Percentiles rank a stretch among this genome's conserved stretches.
These are phyloP conservation scores for Chrysanthemum lavandulifolium DNA, from an alignment of 129 eudicot genomes.

Conservation along the genomic window DNA sequence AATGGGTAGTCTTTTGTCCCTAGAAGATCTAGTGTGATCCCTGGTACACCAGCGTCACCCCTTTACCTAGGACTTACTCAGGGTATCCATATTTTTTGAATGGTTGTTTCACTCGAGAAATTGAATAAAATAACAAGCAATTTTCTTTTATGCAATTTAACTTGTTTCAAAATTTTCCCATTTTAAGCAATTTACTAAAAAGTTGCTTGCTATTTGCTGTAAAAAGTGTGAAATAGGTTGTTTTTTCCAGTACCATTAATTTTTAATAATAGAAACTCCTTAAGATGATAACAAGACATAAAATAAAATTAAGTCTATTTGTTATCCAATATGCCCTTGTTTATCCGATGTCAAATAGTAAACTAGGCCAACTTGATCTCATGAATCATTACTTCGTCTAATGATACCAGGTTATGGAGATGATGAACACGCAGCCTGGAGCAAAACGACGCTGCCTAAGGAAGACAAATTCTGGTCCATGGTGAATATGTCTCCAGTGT, in stretches of 20 bases:
- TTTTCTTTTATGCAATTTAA: neutral
- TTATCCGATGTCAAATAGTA: neutral
- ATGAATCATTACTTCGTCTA: conserved; percentile 2
- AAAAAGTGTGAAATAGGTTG: no score
- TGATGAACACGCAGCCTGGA: conserved; percentile 55
- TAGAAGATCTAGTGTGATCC: neutral
- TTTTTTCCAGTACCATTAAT: no score
- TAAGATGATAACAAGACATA: no score
- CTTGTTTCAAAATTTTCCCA: neutral
- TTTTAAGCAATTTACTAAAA: no score
- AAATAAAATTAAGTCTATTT: no score
- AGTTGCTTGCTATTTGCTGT: no score
- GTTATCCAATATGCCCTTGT: neutral
- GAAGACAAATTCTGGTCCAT: conserved; percentile 81
- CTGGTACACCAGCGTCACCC: neutral
- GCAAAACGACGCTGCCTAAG: conserved; percentile 55
- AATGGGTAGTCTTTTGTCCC: no score
- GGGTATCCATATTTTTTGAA: no score
- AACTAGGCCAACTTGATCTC: neutral
- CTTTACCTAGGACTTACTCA: neutral
- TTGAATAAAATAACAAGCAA: neutral
- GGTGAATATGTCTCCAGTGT: conserved; percentile 40
- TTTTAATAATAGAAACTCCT: no score
- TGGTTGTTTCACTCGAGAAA: neutral
- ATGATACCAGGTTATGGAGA: conserved; percentile 55